A percentile compares a stretch with the other conserved stretches of the same genome.
phyloP scores from a whole-genome alignment of 2,329 filamentous ascomycete genomes.

The Stachybotrys chartarum region DNA sequence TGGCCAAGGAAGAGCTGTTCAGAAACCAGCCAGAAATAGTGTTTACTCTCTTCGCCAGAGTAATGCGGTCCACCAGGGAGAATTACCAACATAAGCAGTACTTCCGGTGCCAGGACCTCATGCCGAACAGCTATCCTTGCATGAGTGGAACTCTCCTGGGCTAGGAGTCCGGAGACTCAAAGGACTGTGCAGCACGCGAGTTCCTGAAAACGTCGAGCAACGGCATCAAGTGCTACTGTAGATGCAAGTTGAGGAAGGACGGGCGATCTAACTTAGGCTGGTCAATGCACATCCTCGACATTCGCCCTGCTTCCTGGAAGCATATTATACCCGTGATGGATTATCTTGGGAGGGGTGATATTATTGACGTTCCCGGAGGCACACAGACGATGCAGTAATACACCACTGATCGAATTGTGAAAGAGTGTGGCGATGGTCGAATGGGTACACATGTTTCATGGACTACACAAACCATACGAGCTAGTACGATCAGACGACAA shows the following conservation, averaged over 20 bases:
- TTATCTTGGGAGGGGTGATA: constrained; percentile 16
- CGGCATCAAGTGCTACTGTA: constrained; percentile 22
- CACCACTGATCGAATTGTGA: background rate
- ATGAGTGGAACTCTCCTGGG: constrained; percentile 18
- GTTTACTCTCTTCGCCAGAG: constrained; percentile 58
- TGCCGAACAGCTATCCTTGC: constrained; percentile 49
- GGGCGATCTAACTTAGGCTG: constrained; percentile 13
- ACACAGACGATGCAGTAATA: background rate
- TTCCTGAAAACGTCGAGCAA: constrained; percentile 12
- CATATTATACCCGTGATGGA: constrained; percentile 17
- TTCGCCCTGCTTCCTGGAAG: constrained; percentile 20
- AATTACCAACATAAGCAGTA: constrained; percentile 42
- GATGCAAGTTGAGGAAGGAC: constrained; percentile 17
- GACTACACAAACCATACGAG: too few species aligned
- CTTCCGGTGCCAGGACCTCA: constrained; percentile 58
- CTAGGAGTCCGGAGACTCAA: constrained; percentile 17
- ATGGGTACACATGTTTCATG: too few species aligned
- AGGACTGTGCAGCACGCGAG: constrained; percentile 15
- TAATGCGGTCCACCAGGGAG: constrained; percentile 51
- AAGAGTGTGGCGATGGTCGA: too few species aligned
- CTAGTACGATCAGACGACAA: too few species aligned
- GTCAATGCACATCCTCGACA: constrained; percentile 15
- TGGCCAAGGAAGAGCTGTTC: constrained; percentile 28
- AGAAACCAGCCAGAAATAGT: constrained; percentile 21
- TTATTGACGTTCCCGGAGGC: constrained; percentile 9